Percentiles rank a stretch among this genome's conserved stretches.
These are phyloP conservation scores for Lipomyces kockii DNA, from an alignment of 805 yeast species.

Conservation along the genomic window DNA sequence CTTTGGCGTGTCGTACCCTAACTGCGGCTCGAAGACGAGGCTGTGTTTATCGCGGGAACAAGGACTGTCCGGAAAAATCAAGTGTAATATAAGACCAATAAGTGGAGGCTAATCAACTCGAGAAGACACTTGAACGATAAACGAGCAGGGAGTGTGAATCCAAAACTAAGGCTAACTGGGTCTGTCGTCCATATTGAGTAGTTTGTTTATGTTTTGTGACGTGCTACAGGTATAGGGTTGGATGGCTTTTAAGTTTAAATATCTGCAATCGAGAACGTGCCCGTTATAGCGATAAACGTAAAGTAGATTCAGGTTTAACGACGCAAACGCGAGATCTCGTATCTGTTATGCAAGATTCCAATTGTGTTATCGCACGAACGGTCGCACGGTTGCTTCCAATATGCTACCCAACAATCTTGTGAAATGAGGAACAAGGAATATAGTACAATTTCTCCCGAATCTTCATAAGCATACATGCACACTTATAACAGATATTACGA, in stretches of 20 bases:
- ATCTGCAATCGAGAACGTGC: neutral
- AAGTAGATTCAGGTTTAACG: neutral
- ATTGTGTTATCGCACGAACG: neutral
- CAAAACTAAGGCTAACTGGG: neutral
- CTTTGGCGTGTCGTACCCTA: neutral
- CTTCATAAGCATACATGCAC: neutral
- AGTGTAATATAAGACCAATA: neutral
- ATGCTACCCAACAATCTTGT: neutral
- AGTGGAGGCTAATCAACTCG: neutral
- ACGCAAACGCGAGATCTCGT: neutral
- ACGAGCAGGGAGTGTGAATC: neutral
- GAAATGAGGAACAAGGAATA: neutral
- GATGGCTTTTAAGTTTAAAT: neutral
- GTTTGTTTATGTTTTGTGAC: neutral
- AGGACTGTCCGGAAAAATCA: neutral
- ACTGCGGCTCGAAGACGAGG: neutral
- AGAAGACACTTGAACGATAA: neutral
- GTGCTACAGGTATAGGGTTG: neutral
- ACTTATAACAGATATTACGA: neutral
- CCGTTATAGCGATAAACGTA: neutral
- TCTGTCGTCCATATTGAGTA: neutral
- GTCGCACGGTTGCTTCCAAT: neutral
- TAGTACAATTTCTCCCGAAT: neutral
- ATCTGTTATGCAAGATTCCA: neutral
- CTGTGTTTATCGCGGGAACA: neutral